These are phyloP conservation scores for Aureobasidium pullulans DNA, from an alignment of 2,329 filamentous ascomycete genomes.

Conservation along the genomic window DNA sequence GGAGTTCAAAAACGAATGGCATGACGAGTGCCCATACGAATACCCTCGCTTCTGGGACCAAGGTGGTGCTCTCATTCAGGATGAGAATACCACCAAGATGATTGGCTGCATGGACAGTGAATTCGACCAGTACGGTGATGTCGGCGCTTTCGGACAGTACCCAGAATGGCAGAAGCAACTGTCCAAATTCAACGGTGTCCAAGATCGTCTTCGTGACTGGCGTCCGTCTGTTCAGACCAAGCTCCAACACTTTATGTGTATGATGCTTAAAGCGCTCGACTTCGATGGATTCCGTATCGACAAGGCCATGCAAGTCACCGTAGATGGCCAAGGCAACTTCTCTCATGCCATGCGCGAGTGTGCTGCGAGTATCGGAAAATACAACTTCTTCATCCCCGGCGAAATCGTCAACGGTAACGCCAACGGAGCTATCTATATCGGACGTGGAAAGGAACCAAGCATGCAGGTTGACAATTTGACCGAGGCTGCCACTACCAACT, in stretches of 20 bases:
- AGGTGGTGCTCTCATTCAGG: constrained; percentile 48
- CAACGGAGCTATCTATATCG: constrained; percentile 55
- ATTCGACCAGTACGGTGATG: constrained; percentile 56
- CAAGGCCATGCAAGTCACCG: constrained; percentile 57
- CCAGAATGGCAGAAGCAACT: constrained; percentile 58
- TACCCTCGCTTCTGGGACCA: constrained; percentile 59
- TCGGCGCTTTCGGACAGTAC: constrained; percentile 56
- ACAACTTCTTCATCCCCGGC: constrained; percentile 58
- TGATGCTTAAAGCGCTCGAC: constrained; percentile 55
- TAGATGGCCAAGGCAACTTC: constrained; percentile 54
- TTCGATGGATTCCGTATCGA: constrained; percentile 62
- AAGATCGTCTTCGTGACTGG: constrained; percentile 61
- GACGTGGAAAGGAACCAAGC: constrained; percentile 51
- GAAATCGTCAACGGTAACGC: constrained; percentile 58
- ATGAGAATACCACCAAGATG: constrained; percentile 24
- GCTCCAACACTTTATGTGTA: constrained; percentile 55
- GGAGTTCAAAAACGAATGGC: constrained; percentile 45
- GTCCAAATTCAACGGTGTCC: constrained; percentile 59
- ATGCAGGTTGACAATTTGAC: constrained; percentile 43
- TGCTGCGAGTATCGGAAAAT: constrained; percentile 49
- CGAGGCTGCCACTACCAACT: constrained; percentile 43
- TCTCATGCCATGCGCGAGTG: constrained; percentile 51
- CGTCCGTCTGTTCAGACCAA: constrained; percentile 49
- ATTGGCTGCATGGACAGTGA: constrained; percentile 45
- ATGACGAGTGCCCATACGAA: constrained; percentile 42